Evolutionary conservation across 345 rosid genomes (phyloP), one percentile per base, ranked within the genome.

Genomic region (Salix brachista): DNA sequence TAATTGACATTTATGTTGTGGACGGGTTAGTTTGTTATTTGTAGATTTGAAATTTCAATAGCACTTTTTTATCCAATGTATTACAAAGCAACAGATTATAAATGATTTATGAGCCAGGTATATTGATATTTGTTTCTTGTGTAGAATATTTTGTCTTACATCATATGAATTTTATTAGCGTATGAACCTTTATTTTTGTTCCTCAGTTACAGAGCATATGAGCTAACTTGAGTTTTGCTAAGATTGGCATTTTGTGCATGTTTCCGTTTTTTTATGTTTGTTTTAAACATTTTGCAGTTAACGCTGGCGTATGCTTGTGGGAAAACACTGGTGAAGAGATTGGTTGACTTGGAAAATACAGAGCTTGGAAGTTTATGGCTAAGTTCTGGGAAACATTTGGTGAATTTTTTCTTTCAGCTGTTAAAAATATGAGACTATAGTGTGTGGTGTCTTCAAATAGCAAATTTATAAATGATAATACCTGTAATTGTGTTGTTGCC

Each of bases 281-380:
- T 25, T 54, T 39, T 39, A 37, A 14, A 16, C 67, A 32, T 54
- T 48, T 10, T 62, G 37, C 89, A 95, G 97, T 87, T 90, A 75
- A 85, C 84, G 75, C 71, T 89, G 86, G 97, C 91, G 78, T 97
- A 95, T 81, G 80, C 93, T 79, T 93, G 97, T 80, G 99, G 91
- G 85, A 93, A 97, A 84, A 95, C 99, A 23, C 81, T 93, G 80
- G 85, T 92, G 73, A 95, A 95, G 88, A 85, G 99, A 60, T 85
- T 95, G 86, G 75, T 83, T 80, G 99, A 95, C 84, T 95, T 95
- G 78, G 94, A 88, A 88, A 85, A 86, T 74, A 93, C 98, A 1
- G 92, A 93, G 64, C 85, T 98, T 28, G 94, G 94, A 70, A 89
- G 87, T 84, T 89, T 93, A 80, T 92, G 88, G 83, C 98, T 95